Evolutionary conservation across 1,284 basidiomycete species (phyloP), one percentile per base, ranked within the genome.

Genomic region (Cryptococcus sp.): DNA sequence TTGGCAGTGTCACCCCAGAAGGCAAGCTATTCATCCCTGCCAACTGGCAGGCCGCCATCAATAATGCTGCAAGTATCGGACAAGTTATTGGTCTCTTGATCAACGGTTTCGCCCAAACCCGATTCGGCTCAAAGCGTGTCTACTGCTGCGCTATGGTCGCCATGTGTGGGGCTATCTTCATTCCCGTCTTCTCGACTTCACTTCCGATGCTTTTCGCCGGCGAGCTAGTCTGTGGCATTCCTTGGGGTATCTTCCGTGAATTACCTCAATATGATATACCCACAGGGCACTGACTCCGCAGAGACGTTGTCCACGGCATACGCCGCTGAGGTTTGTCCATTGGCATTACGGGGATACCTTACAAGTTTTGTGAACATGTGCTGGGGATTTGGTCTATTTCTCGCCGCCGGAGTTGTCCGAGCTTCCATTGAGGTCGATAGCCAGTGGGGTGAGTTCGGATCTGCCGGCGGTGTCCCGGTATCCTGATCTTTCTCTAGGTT

Each of bases 281-380:
- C 45, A 16, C n/a, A 14, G 14, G 16, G 23, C n/a, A 28, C 10
- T 7, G 16, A 28, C 45, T 28, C n/a, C 16, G 5, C 25, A 43
- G 41, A 56, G 39, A 56, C 55, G 13, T 47, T 43, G 19, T 43
- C 21, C 75, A 62, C 55, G 36, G 41, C 39, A 2, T 80, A 79
- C 57, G 79, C 79, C 13, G 70, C 75, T n/a, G 79, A 80, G 46
- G 73, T 80, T 21, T 75, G 73, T 36, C 79, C 78, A 2, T 47
- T 62, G 11, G 49, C 52, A 14, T 54, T 65, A 16, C 60, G 65
- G 45, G 57, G 60, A 31, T 63, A 64, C 49, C 50, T 62, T 14
- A 67, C 65, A 9, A 62, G 61, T 22, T 66, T 61, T 46, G 76
- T 80, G 59, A 78, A 78, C 67, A 63, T 78, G 25, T 79, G 78